Evolutionary conservation across 352 stramenopile species (phyloP), one percentile per base, ranked within the genome.

Genomic region (Globisporangium apiculatum): DNA sequence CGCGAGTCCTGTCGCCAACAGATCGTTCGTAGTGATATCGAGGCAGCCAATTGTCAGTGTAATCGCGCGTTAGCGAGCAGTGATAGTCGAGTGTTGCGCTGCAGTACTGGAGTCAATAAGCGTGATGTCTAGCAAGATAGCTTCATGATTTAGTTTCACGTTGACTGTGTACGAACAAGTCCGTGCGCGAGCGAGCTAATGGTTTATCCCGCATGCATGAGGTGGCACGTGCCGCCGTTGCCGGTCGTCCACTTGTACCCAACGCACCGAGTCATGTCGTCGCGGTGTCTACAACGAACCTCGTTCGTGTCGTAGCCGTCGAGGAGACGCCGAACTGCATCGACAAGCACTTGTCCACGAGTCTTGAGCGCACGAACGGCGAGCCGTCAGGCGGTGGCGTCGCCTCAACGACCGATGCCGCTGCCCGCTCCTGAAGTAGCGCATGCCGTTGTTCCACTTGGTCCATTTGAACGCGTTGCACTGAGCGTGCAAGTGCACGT

Each of bases 381-480:
- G 42, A 43, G 9, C 36, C 50, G 7, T 60, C 51, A 14, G 14
- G 11, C 10, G 40, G 14, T 7, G 46, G 51, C 11, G 48, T 6
- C 5, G 17, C n/a, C 12, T 18, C 15, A 40, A 51, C 37, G 12
- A 52, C 41, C 6, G 35, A 7, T 3, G 24, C n/a, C 5, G 41
- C 9, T 48, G 8, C 24, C n/a, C n/a, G 46, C 14, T 71, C 62
- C 73, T 73, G 40, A 76, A 51, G 47, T 57, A 62, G 51, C 68
- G 71, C 42, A 55, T 60, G 35, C 64, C 68, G 24, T 55, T 53
- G 18, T 65, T 59, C 11, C 12, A 64, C 43, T 52, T 59, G 43
- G 58, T 41, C 57, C 62, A 72, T 5, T 62, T 73, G 62, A 61
- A 76, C 53, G 68, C 68, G 51, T 68, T 55, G 58, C 68, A 76